Evolutionary conservation across 2,329 filamentous ascomycete genomes (phyloP).

Genomic region (Paramyrothecium roridum): DNA sequence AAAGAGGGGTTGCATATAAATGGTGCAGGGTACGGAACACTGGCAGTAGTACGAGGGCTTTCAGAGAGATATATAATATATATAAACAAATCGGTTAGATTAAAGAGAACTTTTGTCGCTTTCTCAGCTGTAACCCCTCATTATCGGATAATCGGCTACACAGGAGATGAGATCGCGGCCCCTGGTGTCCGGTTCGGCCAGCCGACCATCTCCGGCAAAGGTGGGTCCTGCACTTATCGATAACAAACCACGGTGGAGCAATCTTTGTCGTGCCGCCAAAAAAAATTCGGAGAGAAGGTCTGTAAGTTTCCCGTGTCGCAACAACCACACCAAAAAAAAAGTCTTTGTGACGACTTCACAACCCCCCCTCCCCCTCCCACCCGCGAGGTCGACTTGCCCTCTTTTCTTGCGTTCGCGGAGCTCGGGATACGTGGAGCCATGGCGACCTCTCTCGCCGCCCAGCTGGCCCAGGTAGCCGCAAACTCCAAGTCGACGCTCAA

Average conservation of each 20-base stretch:
- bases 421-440: slow-evolving; percentile 42
- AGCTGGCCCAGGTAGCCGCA: slow-evolving; percentile 88
- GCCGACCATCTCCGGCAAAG: background rate
- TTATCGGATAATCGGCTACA: background rate
- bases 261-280: slow-evolving; percentile 20
- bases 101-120: background rate
- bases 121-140: background rate
- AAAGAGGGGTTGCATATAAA: no score
- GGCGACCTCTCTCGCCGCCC: slow-evolving; percentile 84
- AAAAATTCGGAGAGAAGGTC: slow-evolving; percentile 18
- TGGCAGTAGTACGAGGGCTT: no score
- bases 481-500: slow-evolving; percentile 89
- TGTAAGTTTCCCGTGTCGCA: background rate
- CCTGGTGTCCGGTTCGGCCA: background rate
- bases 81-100: no score
- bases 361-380: background rate
- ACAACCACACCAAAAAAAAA: slow-evolving; percentile 6
- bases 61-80: no score
- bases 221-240: slow-evolving; percentile 23
- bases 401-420: slow-evolving; percentile 17
- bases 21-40: no score
- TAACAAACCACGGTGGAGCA: slow-evolving; percentile 17
- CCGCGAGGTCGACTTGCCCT: slow-evolving; percentile 9
- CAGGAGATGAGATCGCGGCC: background rate
- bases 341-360: slow-evolving; percentile 1